Conservation (phyloP, 352 stramenopile genomes). For the Phytophthora rubi region DNA sequence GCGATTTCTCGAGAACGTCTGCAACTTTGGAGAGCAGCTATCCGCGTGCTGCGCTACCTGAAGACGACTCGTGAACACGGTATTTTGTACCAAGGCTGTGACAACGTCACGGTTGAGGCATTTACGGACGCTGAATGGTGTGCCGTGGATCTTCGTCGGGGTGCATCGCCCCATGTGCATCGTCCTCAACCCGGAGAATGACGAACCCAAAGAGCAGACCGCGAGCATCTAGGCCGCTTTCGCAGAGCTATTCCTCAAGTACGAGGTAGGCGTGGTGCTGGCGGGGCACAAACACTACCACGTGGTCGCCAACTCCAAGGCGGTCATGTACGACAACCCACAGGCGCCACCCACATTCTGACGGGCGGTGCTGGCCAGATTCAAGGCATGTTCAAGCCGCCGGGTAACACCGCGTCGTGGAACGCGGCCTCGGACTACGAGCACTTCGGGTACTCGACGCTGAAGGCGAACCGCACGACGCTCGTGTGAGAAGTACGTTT, state of each 20-base stretch:
- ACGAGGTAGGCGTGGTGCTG: conserved; percentile 87
- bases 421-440: neutral
- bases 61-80: too few species aligned
- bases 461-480: neutral
- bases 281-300: conserved; percentile 72
- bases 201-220: conserved; percentile 25
- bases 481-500: neutral
- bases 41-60: too few species aligned
- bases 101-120: too few species aligned
- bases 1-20: neutral
- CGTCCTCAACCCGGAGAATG: conserved; percentile 19
- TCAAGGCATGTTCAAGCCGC: neutral
- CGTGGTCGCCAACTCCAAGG: neutral
- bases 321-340: neutral
- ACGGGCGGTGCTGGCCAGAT: neutral
- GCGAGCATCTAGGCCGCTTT: conserved; percentile 64
- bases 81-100: too few species aligned
- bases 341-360: neutral
- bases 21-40: too few species aligned
- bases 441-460: neutral
- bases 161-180: conserved; percentile 83
- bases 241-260: conserved; percentile 85
- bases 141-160: conserved; percentile 76
- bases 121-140: neutral
- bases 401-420: neutral